phyloP scores from a whole-genome alignment of 1,284 basidiomycete species.

The Rugiboletus extremiorientalis region DNA sequence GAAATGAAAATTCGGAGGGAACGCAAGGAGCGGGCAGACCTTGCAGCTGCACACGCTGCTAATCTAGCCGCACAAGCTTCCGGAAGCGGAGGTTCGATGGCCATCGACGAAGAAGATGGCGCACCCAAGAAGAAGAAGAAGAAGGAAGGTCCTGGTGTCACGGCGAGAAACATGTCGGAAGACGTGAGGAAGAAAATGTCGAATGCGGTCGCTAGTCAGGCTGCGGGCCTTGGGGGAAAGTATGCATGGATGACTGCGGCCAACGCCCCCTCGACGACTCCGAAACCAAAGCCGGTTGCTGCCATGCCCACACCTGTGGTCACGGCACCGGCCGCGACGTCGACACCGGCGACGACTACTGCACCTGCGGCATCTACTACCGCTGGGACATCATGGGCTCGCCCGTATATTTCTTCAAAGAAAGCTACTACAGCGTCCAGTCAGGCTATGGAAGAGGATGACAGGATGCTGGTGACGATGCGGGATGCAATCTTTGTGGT shows the following conservation, averaged over 20 bases:
- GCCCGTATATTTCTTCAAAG: constrained; percentile 58
- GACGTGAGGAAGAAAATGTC: constrained; percentile 88
- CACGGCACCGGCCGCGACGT: constrained; percentile 30
- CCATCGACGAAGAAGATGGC: constrained; percentile 40
- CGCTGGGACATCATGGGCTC: constrained; percentile 51
- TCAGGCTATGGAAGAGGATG: constrained; percentile 49
- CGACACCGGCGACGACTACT: constrained; percentile 37
- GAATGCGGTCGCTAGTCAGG: constrained; percentile 84
- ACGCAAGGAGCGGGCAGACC: constrained; percentile 69
- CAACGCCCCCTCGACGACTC: constrained; percentile 43
- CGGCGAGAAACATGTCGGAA: constrained; percentile 84
- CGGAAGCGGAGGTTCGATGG: constrained; percentile 34
- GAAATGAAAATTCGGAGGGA: constrained; percentile 72
- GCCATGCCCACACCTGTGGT: constrained; percentile 26
- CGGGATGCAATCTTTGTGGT: constrained; percentile 79
- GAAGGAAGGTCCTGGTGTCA: constrained; percentile 80
- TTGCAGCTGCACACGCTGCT: constrained; percentile 63
- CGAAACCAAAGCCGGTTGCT: constrained; percentile 46
- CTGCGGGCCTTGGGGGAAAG: constrained; percentile 75
- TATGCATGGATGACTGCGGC: constrained; percentile 85
- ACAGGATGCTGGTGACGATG: constrained; percentile 59
- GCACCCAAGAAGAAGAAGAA: constrained; percentile 81
- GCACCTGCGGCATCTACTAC: constrained; percentile 22
- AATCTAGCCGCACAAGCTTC: constrained; percentile 57
- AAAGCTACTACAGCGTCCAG: constrained; percentile 23